Conservation (phyloP, 2,329 filamentous ascomycete genomes). For the Aspergillus quadrilineatus region DNA sequence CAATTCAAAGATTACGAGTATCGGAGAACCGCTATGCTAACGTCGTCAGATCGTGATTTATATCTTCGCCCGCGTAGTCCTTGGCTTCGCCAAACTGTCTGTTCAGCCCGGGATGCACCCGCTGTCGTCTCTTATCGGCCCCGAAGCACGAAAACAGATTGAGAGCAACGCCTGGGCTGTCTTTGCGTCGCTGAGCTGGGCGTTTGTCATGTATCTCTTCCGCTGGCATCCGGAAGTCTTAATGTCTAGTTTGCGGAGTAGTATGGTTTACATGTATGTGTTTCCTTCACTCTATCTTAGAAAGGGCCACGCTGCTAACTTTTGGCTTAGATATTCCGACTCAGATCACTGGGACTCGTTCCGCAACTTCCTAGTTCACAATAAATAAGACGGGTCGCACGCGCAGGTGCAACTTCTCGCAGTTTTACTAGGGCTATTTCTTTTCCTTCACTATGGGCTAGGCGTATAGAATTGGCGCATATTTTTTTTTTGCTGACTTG, state of each 20-base stretch:
- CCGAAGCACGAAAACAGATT: slow-evolving; percentile 50
- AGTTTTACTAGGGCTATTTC: background rate
- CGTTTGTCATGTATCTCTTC: slow-evolving; percentile 92
- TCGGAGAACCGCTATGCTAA: background rate
- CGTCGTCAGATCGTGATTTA: slow-evolving; percentile 82
- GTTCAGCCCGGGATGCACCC: slow-evolving; percentile 60
- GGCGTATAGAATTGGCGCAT: slow-evolving; percentile 24
- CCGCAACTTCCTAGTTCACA: slow-evolving; percentile 82
- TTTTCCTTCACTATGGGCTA: background rate
- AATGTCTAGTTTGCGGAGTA: slow-evolving; percentile 85
- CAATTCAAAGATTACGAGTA: background rate
- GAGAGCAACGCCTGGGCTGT: slow-evolving; percentile 81
- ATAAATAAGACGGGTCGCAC: slow-evolving; percentile 52
- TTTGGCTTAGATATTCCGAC: slow-evolving; percentile 64
- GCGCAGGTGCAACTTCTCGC: background rate
- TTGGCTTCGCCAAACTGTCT: slow-evolving; percentile 79
- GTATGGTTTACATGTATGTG: slow-evolving; percentile 95
- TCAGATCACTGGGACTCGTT: slow-evolving; percentile 87
- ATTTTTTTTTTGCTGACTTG: slow-evolving; percentile 3
- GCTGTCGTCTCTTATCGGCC: slow-evolving; percentile 44
- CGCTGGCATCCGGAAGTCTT: slow-evolving; percentile 86
- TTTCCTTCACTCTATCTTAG: background rate
- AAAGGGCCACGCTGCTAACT: slow-evolving; percentile 6
- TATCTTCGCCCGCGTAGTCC: slow-evolving; percentile 86
- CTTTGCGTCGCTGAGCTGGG: slow-evolving; percentile 91